Evolutionary conservation across 1,284 basidiomycete species (phyloP), one percentile per base, ranked within the genome.

Genomic region (Takashimella koratensis): DNA sequence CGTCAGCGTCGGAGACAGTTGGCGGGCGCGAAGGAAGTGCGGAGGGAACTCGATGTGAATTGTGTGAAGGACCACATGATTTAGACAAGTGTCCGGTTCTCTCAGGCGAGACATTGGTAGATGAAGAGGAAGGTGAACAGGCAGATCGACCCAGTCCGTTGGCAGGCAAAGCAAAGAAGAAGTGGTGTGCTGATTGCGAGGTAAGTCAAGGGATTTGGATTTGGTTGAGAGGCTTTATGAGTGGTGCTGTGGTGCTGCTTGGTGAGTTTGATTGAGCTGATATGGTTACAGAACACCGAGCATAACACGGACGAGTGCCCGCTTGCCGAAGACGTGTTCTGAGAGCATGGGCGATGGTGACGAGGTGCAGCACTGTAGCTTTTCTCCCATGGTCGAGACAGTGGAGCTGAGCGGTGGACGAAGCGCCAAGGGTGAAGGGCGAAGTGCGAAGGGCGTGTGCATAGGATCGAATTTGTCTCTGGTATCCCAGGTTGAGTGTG

Each of bases 131-230:
- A 16, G 48, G 42, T 19, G 43, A 20, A 4, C 27, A 39, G 22
- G 51, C 25, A 13, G 45, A 20, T 8, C 19, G 8, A 26, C 53
- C 55, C 4, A 60, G 58, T 39, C 64, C 68, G 4, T 45, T 56
- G 43, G 51, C 53, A 24, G 49, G 50, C 23, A 66, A 63, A 52
- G 60, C 58, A 55, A 48, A 52, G 20, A 68, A 65, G 25, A 69
- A 65, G 46, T 74, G 67, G 61, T 76, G 75, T 62, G 66, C 68
- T 19, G 74, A 76, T 58, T 76, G 75, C 63, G 71, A 73, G 60
- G 71, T 74, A 55, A 58, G 72, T 68, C 21, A 5, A 12, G 16
- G 8, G 5, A 8, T 36, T 43, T 42, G 11, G 5, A 11, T 44
- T 24, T 23, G 11, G 3, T 36, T 36, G 16, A 36, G 16, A 16